Evolutionary conservation across 2,329 filamentous ascomycete genomes (phyloP), one percentile per base, ranked within the genome.

Genomic region (Aureobasidium leucospermi): DNA sequence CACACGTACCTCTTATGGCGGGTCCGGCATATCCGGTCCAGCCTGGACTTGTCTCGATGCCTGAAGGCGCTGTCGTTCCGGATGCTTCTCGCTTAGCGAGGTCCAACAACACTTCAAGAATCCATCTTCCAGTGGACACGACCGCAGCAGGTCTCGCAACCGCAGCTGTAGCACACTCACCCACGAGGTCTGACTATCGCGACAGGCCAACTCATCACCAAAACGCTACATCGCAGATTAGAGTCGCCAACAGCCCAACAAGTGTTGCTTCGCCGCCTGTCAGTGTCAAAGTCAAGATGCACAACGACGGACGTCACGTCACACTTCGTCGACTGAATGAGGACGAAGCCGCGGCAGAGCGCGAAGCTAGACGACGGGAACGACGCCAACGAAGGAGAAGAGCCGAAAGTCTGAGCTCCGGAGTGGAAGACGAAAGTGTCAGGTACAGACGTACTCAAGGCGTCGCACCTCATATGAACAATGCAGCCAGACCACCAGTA

Each of bases 201-300:
- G 34, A 46, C n/a, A 23, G 31, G 29, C 43, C 16, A 5, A 23
- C 38, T 32, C 41, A 48, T 47, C 31, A 58, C 47, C 63, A 19
- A 58, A 76, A 76, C 62, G 71, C 78, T 38, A 23, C 39, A 10
- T 52, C 46, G 11, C 47, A 59, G 9, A 28, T 36, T 2, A 46
- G 39, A 31, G 36, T 19, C 7, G n/a, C 38, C 15, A 46, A 19
- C 41, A 48, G 58, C 13, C 34, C 41, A 19, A 19, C 49, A 29
- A 56, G 34, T 36, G 29, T 51, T 32, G 76, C 75, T 28, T 83
- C 81, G 0, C 82, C 82, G n/a, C 82, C 83, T 2, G 81, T 85
- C 48, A 84, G 80, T 32, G 79, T 87, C 59, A 85, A 85, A 68
- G 79, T 86, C 43, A 84, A 85, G 67, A 83, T 85, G 78, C 83